Evolutionary conservation across 805 yeast species (phyloP).

Genomic region (Yueomyces sp.): DNA sequence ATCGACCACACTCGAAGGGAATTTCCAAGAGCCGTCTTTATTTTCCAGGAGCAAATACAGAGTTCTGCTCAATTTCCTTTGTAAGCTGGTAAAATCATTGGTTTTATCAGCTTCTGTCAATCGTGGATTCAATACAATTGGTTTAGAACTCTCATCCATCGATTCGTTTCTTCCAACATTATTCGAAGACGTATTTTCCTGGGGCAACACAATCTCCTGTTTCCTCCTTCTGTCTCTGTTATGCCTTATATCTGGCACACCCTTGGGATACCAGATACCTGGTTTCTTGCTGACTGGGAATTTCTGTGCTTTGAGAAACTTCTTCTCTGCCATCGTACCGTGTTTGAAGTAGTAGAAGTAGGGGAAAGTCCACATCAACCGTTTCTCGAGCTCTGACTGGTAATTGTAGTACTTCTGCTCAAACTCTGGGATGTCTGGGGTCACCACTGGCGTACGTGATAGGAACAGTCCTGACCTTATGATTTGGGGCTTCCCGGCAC

Average conservation of each 20-base stretch:
- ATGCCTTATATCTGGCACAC: conserved; percentile 75
- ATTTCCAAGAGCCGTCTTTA: conserved; percentile 41
- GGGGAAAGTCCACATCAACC: conserved; percentile 97
- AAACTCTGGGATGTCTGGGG: conserved; percentile 60
- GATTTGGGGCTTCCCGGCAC: not conserved
- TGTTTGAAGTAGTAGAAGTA: conserved; percentile 79
- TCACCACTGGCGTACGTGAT: conserved; percentile 73
- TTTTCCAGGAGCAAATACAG: conserved; percentile 58
- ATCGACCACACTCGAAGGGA: conserved; percentile 49
- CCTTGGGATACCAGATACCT: conserved; percentile 67
- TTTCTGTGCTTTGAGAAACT: conserved; percentile 58
- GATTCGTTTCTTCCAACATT: conserved; percentile 13
- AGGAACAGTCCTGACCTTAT: conserved; percentile 46
- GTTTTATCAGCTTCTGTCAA: conserved; percentile 60
- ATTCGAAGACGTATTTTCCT: conserved; percentile 19
- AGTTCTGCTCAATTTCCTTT: conserved; percentile 67
- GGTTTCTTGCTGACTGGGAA: conserved; percentile 64
- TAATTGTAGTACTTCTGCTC: conserved; percentile 68
- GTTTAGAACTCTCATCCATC: conserved; percentile 33
- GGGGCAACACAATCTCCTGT: conserved; percentile 69
- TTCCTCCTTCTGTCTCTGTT: conserved; percentile 79
- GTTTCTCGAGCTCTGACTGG: conserved; percentile 72
- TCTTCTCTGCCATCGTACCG: conserved; percentile 81
- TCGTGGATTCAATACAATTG: conserved; percentile 59
- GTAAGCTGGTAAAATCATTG: conserved; percentile 55